These are phyloP conservation scores for Amanita brunnescens DNA, from an alignment of 768 basidiomycete species.

Conservation along the genomic window DNA sequence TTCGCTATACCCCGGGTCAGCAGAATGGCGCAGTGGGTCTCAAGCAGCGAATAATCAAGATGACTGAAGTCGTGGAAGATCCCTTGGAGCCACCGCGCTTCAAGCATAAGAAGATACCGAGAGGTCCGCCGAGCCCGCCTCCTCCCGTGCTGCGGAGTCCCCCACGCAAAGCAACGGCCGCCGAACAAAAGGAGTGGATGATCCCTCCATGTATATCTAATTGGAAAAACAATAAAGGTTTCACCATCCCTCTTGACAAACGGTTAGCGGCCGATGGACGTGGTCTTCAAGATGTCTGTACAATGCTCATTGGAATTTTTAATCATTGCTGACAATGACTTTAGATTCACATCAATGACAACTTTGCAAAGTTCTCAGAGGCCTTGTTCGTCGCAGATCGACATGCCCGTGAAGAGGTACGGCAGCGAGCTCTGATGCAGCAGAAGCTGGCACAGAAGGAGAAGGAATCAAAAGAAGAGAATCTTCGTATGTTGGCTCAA, in stretches of 20 bases:
- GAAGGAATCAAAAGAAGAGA: constrained; percentile 95
- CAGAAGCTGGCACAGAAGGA: constrained; percentile 98
- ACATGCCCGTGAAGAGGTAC: constrained; percentile 96
- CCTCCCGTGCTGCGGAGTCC: constrained; percentile 94
- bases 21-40: constrained; percentile 60
- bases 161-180: constrained; percentile 90
- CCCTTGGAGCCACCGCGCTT: constrained; percentile 95
- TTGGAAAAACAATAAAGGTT: constrained; percentile 99
- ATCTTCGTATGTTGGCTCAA: constrained; percentile 87
- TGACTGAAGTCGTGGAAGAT: constrained; percentile 97
- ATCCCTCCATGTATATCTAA: constrained; percentile 99
- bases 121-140: constrained; percentile 93
- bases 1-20: constrained; percentile 95
- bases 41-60: constrained; percentile 97
- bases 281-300: constrained; percentile 89
- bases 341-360: constrained; percentile 96
- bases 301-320: neutral
- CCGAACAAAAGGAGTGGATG: constrained; percentile 99
- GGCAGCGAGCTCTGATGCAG: constrained; percentile 94
- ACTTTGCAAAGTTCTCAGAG: constrained; percentile 98
- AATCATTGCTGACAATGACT: neutral
- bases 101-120: constrained; percentile 98
- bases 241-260: constrained; percentile 97
- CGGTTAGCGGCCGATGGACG: constrained; percentile 97
- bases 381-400: constrained; percentile 91